phyloP scores from a whole-genome alignment of 257 asterid species.

The Nicotiana tabacum region DNA sequence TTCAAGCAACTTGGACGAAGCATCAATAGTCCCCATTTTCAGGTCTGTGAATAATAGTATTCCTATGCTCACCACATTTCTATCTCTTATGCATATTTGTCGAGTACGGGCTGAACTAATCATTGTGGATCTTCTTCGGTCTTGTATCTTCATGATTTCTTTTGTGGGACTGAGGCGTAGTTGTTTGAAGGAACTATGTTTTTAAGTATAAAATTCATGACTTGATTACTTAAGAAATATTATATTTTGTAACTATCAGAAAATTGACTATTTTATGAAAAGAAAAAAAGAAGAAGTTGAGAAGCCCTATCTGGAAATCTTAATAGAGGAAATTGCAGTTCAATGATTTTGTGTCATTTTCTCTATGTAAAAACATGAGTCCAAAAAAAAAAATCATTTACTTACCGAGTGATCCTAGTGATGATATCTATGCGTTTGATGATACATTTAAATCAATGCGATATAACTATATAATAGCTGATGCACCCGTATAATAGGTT shows the following conservation, averaged over 20 bases:
- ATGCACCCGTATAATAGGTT: not conserved
- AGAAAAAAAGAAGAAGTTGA: not conserved
- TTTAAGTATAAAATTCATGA: not conserved
- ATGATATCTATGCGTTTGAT: not conserved
- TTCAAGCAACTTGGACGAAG: constrained; percentile 73
- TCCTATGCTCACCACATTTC: not conserved
- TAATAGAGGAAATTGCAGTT: not conserved
- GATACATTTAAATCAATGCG: not conserved
- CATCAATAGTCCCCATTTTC: constrained; percentile 83
- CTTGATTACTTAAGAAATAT: not conserved
- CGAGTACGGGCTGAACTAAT: not conserved
- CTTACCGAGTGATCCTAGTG: not conserved
- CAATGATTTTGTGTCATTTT: not conserved
- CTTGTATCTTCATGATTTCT: not conserved
- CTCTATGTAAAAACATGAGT: not conserved
- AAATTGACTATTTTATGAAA: not conserved
- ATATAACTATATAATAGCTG: not conserved
- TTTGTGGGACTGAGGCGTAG: no score
- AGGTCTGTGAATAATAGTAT: constrained; percentile 39
- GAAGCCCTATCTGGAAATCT: not conserved
- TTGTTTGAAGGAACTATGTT: not conserved
- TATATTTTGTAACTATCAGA: not conserved
- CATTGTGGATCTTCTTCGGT: not conserved
- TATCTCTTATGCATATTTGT: not conserved
- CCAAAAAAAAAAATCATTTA: not conserved